These are phyloP conservation scores for Massarina eburnea DNA, from an alignment of 2,329 filamentous ascomycete species.

Conservation along the genomic window DNA sequence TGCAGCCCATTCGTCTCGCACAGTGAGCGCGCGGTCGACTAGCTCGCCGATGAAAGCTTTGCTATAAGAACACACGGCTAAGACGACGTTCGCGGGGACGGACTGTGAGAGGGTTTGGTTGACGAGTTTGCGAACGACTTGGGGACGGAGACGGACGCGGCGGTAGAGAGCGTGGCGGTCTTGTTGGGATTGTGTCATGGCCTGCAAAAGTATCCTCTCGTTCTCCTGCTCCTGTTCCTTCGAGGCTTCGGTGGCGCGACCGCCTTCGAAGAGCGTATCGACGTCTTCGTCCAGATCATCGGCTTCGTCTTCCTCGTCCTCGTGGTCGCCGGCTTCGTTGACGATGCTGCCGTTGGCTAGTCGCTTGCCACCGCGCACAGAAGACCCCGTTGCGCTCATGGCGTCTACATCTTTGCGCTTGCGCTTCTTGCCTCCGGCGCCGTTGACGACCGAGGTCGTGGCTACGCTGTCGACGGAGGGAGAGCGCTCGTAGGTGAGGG, in stretches of 20 bases:
- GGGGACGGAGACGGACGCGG: constrained; percentile 67
- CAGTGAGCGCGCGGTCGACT: constrained; percentile 69
- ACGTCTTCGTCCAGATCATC: constrained; percentile 50
- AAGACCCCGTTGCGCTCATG: constrained; percentile 40
- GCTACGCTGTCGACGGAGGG: constrained; percentile 65
- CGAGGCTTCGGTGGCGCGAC: constrained; percentile 57
- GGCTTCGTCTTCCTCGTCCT: constrained; percentile 61
- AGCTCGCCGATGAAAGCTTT: constrained; percentile 78
- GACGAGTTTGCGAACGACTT: constrained; percentile 72
- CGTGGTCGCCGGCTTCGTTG: constrained; percentile 49
- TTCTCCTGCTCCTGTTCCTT: constrained; percentile 69
- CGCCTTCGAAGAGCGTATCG: constrained; percentile 53
- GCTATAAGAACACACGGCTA: constrained; percentile 73
- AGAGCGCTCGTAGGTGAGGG: constrained; percentile 61
- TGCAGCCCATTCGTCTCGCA: constrained; percentile 71
- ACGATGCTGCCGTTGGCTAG: constrained; percentile 33
- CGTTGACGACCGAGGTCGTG: constrained; percentile 50
- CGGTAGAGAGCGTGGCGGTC: constrained; percentile 72
- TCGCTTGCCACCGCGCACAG: constrained; percentile 25
- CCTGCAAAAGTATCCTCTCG: constrained; percentile 64
- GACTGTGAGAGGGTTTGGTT: constrained; percentile 81
- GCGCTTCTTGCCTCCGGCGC: constrained; percentile 55
- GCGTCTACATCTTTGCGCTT: constrained; percentile 53
- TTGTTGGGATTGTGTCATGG: constrained; percentile 67
- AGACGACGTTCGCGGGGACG: constrained; percentile 71